Base-by-base conservation (phyloP, 176 grass and related monocot species). In the sorghum (Sorghum bicolor) region DNA sequence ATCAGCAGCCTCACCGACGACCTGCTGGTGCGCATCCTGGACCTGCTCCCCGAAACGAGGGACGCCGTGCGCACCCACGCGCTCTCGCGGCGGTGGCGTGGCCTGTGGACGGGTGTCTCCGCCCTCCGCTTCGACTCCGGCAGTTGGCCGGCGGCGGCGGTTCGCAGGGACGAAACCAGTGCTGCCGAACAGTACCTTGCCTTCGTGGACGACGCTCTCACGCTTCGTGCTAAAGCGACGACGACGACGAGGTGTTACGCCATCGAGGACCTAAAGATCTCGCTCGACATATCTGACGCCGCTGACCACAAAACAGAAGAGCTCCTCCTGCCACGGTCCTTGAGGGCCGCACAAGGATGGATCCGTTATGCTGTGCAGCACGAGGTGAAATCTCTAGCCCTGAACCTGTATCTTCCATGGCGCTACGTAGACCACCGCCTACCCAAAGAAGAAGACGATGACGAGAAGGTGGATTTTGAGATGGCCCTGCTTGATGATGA, bases 281-380 rank as follows among this genome's bases (percentile, higher is more conserved):
- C 12, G 12, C n/a, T 38, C 19, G n/a, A 38, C 8, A 4, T 37
- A 7, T 31, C 7, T 1, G 0, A 1, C n/a, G n/a, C n/a, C n/a
- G n/a, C n/a, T n/a, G n/a, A n/a, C n/a, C n/a, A 33, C 31, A 5
- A 34, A 8, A 19, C 16, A 1, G 16, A 3, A 1, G 1, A 9
- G 15, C 31, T 34, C 0, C 7, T 30, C 0, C 7, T 30, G 41
- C 15, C 15, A 0, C 16, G 0, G 0, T 20, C 26, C 43, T 13
- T 61, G 12, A 22, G 8, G 1, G 50, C 20, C 11, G 47, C 20
- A 8, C 19, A 36, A 10, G 10, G 31, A 31, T 75, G 47, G 72
- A 5, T 55, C 19, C 29, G 10, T 5, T 55, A 34, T 2, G 29
- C 72, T 1, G 5, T n/a, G 4, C 30, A 9, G 3, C 34, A 45